Percentiles rank a stretch among this genome's conserved stretches.
Conservation (phyloP, 768 basidiomycete species). For the Podaxis mareebaensis region DNA sequence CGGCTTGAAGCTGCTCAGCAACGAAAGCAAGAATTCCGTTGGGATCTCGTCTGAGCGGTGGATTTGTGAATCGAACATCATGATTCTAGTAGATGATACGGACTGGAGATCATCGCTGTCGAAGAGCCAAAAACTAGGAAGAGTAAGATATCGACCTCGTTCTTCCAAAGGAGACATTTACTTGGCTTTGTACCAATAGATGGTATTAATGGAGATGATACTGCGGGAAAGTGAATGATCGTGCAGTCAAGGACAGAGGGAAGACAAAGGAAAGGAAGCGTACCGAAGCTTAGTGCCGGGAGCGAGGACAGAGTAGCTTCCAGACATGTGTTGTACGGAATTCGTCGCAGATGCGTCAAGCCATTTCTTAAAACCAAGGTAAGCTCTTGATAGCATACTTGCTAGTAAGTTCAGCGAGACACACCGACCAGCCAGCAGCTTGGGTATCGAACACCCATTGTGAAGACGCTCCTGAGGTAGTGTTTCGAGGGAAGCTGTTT, state of each 20-base stretch:
- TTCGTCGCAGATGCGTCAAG: constrained; percentile 42
- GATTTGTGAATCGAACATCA: neutral
- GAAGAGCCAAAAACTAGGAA: constrained; percentile 57
- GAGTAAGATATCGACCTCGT: neutral
- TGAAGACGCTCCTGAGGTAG: constrained; percentile 33
- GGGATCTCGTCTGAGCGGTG: constrained; percentile 42
- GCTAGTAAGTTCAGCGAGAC: constrained; percentile 15
- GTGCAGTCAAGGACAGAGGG: neutral
- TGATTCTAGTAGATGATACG: constrained; percentile 14
- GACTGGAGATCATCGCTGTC: constrained; percentile 50
- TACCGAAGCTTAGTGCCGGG: constrained; percentile 52
- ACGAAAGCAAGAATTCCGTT: constrained; percentile 60
- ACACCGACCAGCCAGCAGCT: constrained; percentile 48
- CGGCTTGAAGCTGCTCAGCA: constrained; percentile 52
- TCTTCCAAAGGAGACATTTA: constrained; percentile 22
- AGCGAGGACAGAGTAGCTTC: constrained; percentile 52
- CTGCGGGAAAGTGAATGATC: constrained; percentile 28
- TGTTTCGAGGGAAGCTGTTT: constrained; percentile 57
- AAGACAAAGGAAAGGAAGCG: neutral
- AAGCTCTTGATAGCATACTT: neutral
- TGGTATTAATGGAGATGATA: constrained; percentile 60
- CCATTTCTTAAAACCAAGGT: constrained; percentile 37
- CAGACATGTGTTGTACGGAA: constrained; percentile 48
- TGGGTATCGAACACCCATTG: constrained; percentile 63
- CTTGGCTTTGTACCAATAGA: constrained; percentile 66